Base-by-base conservation (phyloP, 495 filamentous ascomycete species). In the Peziza echinospora region DNA sequence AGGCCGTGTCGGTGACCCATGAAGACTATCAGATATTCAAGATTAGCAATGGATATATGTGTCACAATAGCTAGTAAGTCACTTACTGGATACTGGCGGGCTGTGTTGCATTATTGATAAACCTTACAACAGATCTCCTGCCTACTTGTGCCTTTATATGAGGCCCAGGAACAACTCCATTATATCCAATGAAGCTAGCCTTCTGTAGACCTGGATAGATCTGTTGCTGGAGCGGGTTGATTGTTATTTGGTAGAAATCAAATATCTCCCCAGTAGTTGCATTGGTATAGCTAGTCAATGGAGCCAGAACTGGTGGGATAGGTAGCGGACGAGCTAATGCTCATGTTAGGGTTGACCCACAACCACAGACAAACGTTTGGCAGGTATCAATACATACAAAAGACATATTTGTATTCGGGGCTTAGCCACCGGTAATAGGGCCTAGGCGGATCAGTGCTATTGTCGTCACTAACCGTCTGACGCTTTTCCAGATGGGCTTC, bases 161-260 rank as follows among this genome's bases (percentile, higher is more conserved):
- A 0, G 70, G 69, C 1, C 70, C 70, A 5, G 71, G 71, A 0
- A 62, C 61, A n/a, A 66, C 66, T 5, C 68, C 70, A 52, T 73
- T 66, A 39, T 71, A 73, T 0, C 70, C 70, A 16, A 66, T 58
- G 6, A 73, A 48, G 17, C 59, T 56, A 13, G 71, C 60, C 0
- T 52, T 49, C 7, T 56, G 54, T 10, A 68, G 63, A 49, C 59
- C 59, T 0, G 66, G 67, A 48, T 71, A 74, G 11, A 71, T 55
- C 41, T 66, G 57, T 25, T 64, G 52, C 23, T 59, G 51, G 53
- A 72, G 70, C 1, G 53, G 13, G 25, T 65, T 63, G 50, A 72
- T 67, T 25, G 62, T 59, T 22, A 69, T 57, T 48, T 70, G 60
- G 42, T 69, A 74, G 46, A 62, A 69, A 40, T 65, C 53, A 21